These are phyloP conservation scores for Amanita molliuscula DNA, from an alignment of 768 basidiomycete genomes.

Conservation along the genomic window DNA sequence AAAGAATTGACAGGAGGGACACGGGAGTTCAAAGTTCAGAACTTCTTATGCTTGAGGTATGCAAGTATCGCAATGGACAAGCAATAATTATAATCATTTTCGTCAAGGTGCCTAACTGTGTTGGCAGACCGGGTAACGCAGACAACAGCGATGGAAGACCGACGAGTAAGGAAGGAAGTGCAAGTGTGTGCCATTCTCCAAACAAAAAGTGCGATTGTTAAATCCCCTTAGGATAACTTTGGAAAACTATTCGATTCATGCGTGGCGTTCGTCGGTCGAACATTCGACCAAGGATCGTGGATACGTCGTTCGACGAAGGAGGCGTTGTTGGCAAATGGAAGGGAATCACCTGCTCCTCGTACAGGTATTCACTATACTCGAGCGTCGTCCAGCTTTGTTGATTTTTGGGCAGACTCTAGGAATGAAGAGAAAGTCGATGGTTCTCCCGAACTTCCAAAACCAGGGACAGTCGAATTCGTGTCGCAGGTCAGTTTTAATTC, in stretches of 20 bases:
- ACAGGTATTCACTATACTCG: conserved; percentile 27
- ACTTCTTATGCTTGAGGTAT: conserved; percentile 67
- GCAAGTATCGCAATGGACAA: conserved; percentile 7
- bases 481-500: conserved; percentile 1
- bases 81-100: background rate
- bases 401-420: conserved; percentile 24
- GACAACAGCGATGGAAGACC: conserved; percentile 87
- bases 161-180: conserved; percentile 77
- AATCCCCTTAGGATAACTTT: conserved; percentile 56
- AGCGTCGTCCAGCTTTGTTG: background rate
- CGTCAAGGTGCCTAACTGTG: conserved; percentile 58
- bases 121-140: conserved; percentile 79
- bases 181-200: conserved; percentile 38
- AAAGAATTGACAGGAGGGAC: conserved; percentile 65
- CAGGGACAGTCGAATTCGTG: conserved; percentile 24
- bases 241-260: conserved; percentile 77
- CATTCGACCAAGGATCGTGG: conserved; percentile 72
- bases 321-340: conserved; percentile 46
- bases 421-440: conserved; percentile 21
- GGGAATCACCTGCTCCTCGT: conserved; percentile 59
- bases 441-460: conserved; percentile 13
- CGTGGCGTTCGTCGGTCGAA: conserved; percentile 62
- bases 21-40: conserved; percentile 60
- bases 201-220: background rate
- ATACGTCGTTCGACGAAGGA: conserved; percentile 63